A percentile compares a stretch with the other conserved stretches of the same genome.
These are phyloP conservation scores for Cucumis melo DNA, from an alignment of 306 rosid genomes.

Conservation along the genomic window DNA sequence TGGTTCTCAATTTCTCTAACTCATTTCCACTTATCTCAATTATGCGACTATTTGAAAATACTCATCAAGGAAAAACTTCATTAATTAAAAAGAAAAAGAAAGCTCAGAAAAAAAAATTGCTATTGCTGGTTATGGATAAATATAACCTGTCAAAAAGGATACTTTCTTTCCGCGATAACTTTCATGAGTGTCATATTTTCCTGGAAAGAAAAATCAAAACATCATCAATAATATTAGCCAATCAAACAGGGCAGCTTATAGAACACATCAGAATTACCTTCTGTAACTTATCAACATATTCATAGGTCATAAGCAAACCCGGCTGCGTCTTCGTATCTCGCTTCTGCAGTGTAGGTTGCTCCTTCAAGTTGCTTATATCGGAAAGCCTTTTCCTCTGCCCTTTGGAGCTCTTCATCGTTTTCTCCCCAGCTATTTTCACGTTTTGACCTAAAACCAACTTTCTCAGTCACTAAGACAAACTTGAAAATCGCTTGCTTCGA, in stretches of 20 bases:
- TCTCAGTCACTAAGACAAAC: not conserved
- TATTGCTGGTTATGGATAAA: not conserved
- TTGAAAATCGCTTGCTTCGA: not conserved
- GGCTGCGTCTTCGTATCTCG: slow-evolving; percentile 22
- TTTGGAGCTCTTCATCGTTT: slow-evolving; percentile 19
- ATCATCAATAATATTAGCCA: not conserved
- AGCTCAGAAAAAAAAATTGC: not conserved
- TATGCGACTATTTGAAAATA: slow-evolving; percentile 28
- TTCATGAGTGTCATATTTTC: slow-evolving; percentile 46
- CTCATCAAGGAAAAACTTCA: slow-evolving; percentile 15
- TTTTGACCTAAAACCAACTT: slow-evolving; percentile 19
- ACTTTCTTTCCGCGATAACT: slow-evolving; percentile 57
- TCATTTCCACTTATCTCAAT: slow-evolving; percentile 45
- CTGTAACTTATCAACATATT: slow-evolving; percentile 31
- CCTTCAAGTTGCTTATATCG: slow-evolving; percentile 56
- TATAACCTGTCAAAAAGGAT: slow-evolving; percentile 22
- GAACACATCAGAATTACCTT: slow-evolving; percentile 20
- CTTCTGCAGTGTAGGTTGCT: slow-evolving; percentile 10
- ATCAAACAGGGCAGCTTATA: not conserved
- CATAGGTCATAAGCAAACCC: slow-evolving; percentile 16
- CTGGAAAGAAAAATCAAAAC: slow-evolving; percentile 25
- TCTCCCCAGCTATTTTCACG: slow-evolving; percentile 18
- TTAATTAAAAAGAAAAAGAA: not conserved
- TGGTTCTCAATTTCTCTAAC: slow-evolving; percentile 34
- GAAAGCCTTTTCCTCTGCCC: slow-evolving; percentile 40